Conservation (phyloP, 2,329 filamentous ascomycete genomes). For the Aspergillus sp. region DNA sequence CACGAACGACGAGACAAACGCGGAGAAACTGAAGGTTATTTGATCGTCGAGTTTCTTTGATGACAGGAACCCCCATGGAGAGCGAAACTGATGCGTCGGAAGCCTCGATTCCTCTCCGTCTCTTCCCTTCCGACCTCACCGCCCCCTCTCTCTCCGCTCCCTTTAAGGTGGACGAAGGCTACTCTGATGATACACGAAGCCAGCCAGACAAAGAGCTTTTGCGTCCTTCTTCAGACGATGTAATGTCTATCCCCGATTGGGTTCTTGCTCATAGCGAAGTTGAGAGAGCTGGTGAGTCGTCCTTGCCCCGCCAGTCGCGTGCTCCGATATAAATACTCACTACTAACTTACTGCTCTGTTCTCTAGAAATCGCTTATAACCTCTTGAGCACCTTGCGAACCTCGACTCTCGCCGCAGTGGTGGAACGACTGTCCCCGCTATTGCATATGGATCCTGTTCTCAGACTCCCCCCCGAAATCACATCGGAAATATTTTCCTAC, state of each 20-base stretch:
- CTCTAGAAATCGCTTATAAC: slow-evolving; percentile 73
- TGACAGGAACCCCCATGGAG: slow-evolving; percentile 29
- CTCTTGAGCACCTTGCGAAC: slow-evolving; percentile 78
- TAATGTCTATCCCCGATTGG: slow-evolving; percentile 53
- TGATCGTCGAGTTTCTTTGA: not conserved
- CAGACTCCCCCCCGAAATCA: slow-evolving; percentile 85
- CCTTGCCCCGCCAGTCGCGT: slow-evolving; percentile 8
- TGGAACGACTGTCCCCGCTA: slow-evolving; percentile 75
- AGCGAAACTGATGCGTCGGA: slow-evolving; percentile 24
- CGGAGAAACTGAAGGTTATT: not conserved
- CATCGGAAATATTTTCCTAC: slow-evolving; percentile 82
- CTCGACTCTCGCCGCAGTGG: slow-evolving; percentile 74
- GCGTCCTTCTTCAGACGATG: slow-evolving; percentile 38
- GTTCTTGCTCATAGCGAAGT: slow-evolving; percentile 55
- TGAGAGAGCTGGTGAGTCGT: slow-evolving; percentile 54
- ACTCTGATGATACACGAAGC: slow-evolving; percentile 70
- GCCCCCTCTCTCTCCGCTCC: slow-evolving; percentile 36
- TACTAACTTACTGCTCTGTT: slow-evolving; percentile 16
- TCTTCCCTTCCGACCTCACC: slow-evolving; percentile 28
- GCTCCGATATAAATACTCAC: slow-evolving; percentile 2
- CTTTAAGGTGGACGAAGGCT: slow-evolving; percentile 76
- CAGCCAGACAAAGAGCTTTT: slow-evolving; percentile 41
- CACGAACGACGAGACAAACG: not conserved
- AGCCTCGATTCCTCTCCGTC: slow-evolving; percentile 21
- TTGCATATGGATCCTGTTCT: slow-evolving; percentile 91